A percentile compares a stretch with the other conserved stretches of the same genome.
Conservation (phyloP, 169 alveolate species). For the Plasmodium vivax region DNA sequence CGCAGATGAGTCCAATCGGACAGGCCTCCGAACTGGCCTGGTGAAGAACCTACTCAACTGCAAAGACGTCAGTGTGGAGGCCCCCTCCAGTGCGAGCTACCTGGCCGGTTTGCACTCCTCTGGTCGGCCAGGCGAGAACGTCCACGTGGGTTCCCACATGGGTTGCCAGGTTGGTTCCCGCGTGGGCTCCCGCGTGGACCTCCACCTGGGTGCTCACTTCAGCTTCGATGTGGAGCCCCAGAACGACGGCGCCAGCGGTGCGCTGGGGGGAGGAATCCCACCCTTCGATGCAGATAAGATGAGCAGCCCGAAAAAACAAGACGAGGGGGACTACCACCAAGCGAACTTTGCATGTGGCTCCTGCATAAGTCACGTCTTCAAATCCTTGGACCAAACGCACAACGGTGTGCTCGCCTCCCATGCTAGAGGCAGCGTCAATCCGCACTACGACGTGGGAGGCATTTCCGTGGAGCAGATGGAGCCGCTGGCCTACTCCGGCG, state of each 20-base stretch:
- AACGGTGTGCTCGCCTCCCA: neutral
- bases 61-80: neutral
- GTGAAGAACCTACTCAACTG: neutral
- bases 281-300: neutral
- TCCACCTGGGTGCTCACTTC: neutral
- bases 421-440: neutral
- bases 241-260: neutral
- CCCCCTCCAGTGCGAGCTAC: too few relatives aligned
- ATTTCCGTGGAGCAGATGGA: neutral
- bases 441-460: neutral
- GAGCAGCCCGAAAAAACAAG: neutral
- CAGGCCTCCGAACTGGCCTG: neutral
- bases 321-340: neutral
- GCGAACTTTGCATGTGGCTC: neutral
- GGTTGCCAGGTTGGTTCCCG: too few relatives aligned
- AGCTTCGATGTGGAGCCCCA: neutral
- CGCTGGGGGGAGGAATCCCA: neutral
- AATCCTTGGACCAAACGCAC: neutral
- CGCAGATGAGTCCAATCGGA: neutral
- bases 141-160: neutral
- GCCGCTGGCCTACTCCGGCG: neutral
- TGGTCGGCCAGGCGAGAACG: too few relatives aligned
- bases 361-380: neutral
- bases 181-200: too few relatives aligned
- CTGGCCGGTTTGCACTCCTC: too few relatives aligned